These are phyloP conservation scores for Ephemerocybe angulata DNA, from an alignment of 768 basidiomycete genomes.

Conservation along the genomic window DNA sequence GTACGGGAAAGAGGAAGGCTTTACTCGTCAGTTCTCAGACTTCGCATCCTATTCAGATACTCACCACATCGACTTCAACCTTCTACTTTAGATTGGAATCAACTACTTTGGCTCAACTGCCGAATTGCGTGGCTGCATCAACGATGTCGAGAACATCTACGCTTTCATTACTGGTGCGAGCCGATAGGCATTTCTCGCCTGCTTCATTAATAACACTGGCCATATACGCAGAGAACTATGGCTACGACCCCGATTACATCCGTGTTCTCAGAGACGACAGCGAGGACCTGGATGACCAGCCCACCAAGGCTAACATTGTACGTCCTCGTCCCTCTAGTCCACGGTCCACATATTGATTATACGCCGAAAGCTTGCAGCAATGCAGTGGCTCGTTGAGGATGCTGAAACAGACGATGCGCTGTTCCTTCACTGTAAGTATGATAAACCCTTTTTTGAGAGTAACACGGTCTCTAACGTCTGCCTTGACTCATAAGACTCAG, in stretches of 20 bases:
- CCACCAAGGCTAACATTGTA: constrained; percentile 82
- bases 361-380: constrained; percentile 55
- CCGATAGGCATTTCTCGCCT: neutral
- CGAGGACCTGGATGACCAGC: constrained; percentile 52
- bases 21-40: constrained; percentile 58
- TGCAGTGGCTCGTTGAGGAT: constrained; percentile 87
- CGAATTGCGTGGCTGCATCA: constrained; percentile 83
- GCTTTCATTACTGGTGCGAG: constrained; percentile 68
- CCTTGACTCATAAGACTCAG: constrained; percentile 63
- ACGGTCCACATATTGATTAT: neutral
- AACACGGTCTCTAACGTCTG: neutral
- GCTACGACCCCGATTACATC: constrained; percentile 76
- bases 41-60: neutral
- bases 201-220: neutral
- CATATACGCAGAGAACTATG: constrained; percentile 43
- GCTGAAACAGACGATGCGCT: constrained; percentile 81
- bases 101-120: constrained; percentile 71
- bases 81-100: constrained; percentile 87
- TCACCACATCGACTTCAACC: constrained; percentile 1
- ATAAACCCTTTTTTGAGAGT: neutral
- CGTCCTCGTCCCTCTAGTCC: constrained; percentile 16
- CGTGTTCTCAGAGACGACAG: constrained; percentile 82
- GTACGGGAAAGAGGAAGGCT: constrained; percentile 86
- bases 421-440: constrained; percentile 78
- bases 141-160: constrained; percentile 81